Percentiles rank a stretch among this genome's conserved stretches.
phyloP scores from a whole-genome alignment of 108 stramenopile species.

The Thalassiosira profunda region DNA sequence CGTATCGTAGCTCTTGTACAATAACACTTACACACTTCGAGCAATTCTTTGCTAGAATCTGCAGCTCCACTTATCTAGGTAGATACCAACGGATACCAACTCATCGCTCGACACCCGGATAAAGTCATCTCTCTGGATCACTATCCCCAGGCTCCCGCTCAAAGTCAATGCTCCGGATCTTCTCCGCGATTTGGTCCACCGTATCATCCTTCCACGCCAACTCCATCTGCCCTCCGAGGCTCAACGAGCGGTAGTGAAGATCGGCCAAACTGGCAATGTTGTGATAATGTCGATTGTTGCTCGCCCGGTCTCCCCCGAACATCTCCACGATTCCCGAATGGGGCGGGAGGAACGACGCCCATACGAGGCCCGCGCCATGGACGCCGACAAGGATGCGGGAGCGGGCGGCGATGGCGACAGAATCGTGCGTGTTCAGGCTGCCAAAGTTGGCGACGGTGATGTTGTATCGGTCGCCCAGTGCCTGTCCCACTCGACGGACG shows the following conservation, averaged over 20 bases:
- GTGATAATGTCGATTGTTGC: constrained; percentile 12
- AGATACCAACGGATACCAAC: too few relatives aligned
- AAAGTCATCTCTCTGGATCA: too few relatives aligned
- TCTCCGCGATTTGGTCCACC: constrained; percentile 11
- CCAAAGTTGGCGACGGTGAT: constrained; percentile 19
- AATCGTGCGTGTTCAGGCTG: not conserved
- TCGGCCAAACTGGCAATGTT: constrained; percentile 29
- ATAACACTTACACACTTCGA: too few relatives aligned
- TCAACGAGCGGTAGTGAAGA: constrained; percentile 15
- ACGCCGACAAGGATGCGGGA: constrained; percentile 13
- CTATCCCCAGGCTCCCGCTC: not conserved
- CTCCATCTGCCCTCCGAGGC: not conserved
- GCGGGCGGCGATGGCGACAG: constrained; percentile 10
- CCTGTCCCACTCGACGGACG: not conserved
- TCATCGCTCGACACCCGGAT: too few relatives aligned
- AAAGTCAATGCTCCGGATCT: constrained; percentile 15
- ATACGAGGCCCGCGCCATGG: constrained; percentile 24
- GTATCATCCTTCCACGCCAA: constrained; percentile 9
- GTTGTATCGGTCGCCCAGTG: constrained; percentile 8
- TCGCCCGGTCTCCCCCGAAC: constrained; percentile 17
- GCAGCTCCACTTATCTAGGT: too few relatives aligned
- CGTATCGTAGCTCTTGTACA: too few relatives aligned
- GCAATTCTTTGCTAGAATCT: too few relatives aligned
- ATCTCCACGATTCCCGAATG: constrained; percentile 24
- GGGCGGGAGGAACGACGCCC: constrained; percentile 8